A percentile compares a stretch with the other conserved stretches of the same genome.
These are phyloP conservation scores for Evernia prunastri DNA, from an alignment of 495 filamentous ascomycete species.

Conservation along the genomic window DNA sequence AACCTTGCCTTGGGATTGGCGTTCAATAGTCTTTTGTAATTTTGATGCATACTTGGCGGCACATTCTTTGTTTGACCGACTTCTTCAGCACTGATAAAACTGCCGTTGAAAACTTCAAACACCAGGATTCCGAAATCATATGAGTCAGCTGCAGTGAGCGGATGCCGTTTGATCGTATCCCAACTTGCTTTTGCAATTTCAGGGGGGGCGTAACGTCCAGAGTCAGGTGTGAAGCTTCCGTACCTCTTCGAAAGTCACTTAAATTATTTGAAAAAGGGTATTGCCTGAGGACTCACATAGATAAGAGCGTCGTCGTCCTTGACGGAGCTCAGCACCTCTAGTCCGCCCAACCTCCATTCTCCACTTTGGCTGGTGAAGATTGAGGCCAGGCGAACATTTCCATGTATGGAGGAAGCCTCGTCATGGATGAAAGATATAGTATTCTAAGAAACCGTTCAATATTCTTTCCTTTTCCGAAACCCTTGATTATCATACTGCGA, in stretches of 20 bases:
- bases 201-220: constrained; percentile 72
- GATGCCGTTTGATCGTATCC: constrained; percentile 78
- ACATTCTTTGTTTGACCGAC: constrained; percentile 78
- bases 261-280: neutral
- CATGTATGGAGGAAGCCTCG: constrained; percentile 86
- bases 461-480: neutral
- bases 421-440: constrained; percentile 94
- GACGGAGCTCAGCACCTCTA: constrained; percentile 87
- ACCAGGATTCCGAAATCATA: constrained; percentile 80
- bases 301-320: constrained; percentile 92
- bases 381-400: constrained; percentile 73
- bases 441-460: constrained; percentile 44
- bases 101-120: constrained; percentile 86
- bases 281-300: constrained; percentile 54
- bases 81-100: constrained; percentile 64
- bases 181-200: constrained; percentile 82
- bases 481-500: constrained; percentile 55
- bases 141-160: constrained; percentile 74
- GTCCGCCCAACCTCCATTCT: constrained; percentile 93
- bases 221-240: constrained; percentile 78
- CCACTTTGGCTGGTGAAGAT: constrained; percentile 91
- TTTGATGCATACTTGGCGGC: constrained; percentile 77
- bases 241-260: constrained; percentile 51
- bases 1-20: constrained; percentile 83
- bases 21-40: constrained; percentile 80